Evolutionary conservation across 306 rosid genomes (phyloP).

Genomic region (Glycine tomentella): DNA sequence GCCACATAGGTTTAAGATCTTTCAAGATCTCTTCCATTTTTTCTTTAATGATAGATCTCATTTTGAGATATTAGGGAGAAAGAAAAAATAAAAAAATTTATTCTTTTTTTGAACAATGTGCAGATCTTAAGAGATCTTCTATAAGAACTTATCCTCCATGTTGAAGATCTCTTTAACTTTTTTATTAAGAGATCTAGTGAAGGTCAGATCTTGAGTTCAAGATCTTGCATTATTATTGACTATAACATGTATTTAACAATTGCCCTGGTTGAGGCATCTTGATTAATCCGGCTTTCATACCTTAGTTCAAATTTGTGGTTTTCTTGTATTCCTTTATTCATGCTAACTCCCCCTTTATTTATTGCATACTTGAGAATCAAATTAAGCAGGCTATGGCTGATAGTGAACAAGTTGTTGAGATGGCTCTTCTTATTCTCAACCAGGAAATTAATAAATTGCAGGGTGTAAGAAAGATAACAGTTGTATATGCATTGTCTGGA

Average conservation of each 20-base stretch:
- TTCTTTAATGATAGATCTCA: no score
- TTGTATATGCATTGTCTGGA: conserved; percentile 21
- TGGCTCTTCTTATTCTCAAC: conserved; percentile 76
- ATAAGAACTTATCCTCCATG: no score
- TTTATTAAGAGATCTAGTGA: no score
- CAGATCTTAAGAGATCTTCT: no score
- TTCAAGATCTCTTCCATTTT: no score
- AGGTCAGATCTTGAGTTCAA: no score
- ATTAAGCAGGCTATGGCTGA: conserved; percentile 66
- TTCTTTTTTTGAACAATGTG: no score
- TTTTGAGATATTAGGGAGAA: no score
- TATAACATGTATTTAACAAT: conserved; percentile 8
- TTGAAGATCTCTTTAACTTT: no score
- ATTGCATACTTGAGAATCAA: conserved; percentile 69
- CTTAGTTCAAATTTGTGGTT: conserved; percentile 29
- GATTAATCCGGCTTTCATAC: conserved; percentile 24
- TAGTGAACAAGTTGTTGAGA: conserved; percentile 79
- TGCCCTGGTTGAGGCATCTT: conserved; percentile 11
- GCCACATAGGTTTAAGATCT: no score
- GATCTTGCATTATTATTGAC: no score
- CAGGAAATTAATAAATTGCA: conserved; percentile 73
- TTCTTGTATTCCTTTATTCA: conserved; percentile 35
- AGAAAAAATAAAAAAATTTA: no score
- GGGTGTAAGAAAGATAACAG: conserved; percentile 79
- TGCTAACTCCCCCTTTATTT: conserved; percentile 54